Percentiles rank a stretch among this genome's conserved stretches.
These are phyloP conservation scores for Geosmithia morbida DNA, from an alignment of 2,329 filamentous ascomycete genomes.

Conservation along the genomic window DNA sequence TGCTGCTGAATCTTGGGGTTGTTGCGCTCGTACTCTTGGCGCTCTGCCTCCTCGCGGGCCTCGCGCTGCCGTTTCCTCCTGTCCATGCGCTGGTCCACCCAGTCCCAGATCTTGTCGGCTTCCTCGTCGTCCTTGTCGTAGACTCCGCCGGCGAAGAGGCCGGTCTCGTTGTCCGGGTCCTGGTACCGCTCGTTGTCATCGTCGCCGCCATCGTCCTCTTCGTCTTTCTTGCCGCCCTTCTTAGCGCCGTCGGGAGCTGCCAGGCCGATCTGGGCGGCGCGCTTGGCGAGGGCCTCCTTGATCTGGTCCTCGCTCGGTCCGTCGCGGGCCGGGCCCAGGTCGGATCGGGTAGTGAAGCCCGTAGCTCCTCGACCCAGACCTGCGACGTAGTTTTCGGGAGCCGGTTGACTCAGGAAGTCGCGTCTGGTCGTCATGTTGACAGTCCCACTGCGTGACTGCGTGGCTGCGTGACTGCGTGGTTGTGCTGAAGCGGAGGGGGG, in stretches of 20 bases:
- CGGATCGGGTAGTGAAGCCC: constrained; percentile 92
- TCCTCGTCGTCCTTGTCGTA: constrained; percentile 98
- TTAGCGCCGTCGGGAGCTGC: constrained; percentile 48
- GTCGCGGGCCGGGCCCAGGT: constrained; percentile 87
- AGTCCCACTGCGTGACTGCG: neutral
- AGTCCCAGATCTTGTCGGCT: constrained; percentile 88
- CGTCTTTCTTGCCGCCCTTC: constrained; percentile 37
- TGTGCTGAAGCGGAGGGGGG: neutral
- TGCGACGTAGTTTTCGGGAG: constrained; percentile 81
- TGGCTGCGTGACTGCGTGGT: neutral
- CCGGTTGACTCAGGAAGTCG: constrained; percentile 80
- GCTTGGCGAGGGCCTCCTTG: constrained; percentile 90
- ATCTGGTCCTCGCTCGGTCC: constrained; percentile 96
- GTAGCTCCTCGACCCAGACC: constrained; percentile 96
- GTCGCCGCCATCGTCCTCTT: constrained; percentile 54
- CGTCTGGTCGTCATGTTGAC: constrained; percentile 40
- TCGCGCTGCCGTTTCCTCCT: constrained; percentile 83
- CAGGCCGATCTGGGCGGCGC: constrained; percentile 72
- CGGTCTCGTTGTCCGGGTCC: constrained; percentile 94
- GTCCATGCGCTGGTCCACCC: constrained; percentile 96
- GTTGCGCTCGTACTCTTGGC: constrained; percentile 88
- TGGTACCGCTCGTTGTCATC: constrained; percentile 75
- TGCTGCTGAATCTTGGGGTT: constrained; percentile 98
- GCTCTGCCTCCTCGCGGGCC: constrained; percentile 81
- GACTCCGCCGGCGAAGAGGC: constrained; percentile 85